Evolutionary conservation across 495 filamentous ascomycete genomes (phyloP).

Genomic region (Xylaria curta): DNA sequence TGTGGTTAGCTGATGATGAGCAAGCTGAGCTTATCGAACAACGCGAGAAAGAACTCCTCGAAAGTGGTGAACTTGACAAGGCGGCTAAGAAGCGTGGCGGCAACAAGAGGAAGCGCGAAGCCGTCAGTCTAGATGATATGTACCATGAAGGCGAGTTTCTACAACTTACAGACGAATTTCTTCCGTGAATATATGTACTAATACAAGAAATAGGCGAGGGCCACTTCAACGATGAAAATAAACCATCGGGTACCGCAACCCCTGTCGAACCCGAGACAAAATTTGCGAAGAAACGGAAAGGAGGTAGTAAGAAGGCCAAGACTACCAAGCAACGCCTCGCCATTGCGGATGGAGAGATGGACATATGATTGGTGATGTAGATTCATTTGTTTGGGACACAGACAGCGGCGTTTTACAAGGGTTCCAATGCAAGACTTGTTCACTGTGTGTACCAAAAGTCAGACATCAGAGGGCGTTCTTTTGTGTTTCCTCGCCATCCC

Average conservation of each 20-base stretch:
- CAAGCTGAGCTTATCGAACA: conserved; percentile 89
- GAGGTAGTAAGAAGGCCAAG: conserved; percentile 85
- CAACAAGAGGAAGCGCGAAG: conserved; percentile 53
- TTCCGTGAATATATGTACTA: conserved; percentile 27
- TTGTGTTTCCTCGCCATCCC: background rate
- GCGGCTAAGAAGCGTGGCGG: conserved; percentile 70
- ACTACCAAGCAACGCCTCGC: conserved; percentile 87
- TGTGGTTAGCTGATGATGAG: conserved; percentile 97
- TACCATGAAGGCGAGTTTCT: conserved; percentile 89
- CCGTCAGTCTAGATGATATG: conserved; percentile 89
- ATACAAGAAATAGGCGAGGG: conserved; percentile 74
- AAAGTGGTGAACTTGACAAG: conserved; percentile 65
- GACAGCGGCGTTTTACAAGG: conserved; percentile 19
- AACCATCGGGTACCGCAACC: conserved; percentile 83
- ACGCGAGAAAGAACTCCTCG: conserved; percentile 82
- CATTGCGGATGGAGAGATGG: conserved; percentile 78
- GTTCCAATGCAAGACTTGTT: conserved; percentile 18
- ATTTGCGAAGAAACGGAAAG: conserved; percentile 55
- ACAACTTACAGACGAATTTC: background rate
- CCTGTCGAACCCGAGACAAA: conserved; percentile 63
- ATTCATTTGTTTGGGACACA: conserved; percentile 18
- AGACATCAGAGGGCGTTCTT: conserved; percentile 30
- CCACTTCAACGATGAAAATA: conserved; percentile 84
- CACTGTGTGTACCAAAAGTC: conserved; percentile 27
- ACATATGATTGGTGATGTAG: conserved; percentile 39